These are phyloP conservation scores for Irpex rosettiformis DNA, from an alignment of 1,284 basidiomycete species.

Conservation along the genomic window DNA sequence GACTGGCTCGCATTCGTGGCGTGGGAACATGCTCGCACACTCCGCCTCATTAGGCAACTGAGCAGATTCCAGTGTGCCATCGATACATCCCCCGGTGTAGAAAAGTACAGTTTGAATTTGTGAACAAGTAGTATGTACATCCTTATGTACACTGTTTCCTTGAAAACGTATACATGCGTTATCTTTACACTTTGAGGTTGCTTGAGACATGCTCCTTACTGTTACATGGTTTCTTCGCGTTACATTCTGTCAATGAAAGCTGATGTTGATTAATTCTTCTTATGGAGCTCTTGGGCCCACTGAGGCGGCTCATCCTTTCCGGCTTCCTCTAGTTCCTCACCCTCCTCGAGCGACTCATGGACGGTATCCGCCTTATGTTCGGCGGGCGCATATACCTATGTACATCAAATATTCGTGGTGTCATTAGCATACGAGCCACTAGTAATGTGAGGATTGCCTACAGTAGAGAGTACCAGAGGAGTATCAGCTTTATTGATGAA, in stretches of 20 bases:
- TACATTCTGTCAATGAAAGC: background rate
- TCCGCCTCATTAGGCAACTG: background rate
- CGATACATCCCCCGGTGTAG: background rate
- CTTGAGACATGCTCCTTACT: no score
- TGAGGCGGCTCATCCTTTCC: constrained; percentile 30
- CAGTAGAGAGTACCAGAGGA: constrained; percentile 28
- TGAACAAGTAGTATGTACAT: no score
- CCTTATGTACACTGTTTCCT: no score
- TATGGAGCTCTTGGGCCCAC: constrained; percentile 25
- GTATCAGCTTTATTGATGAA: constrained; percentile 29
- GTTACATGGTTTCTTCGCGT: background rate
- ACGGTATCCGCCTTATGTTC: constrained; percentile 31
- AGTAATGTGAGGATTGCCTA: constrained; percentile 8
- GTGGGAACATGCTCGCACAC: background rate
- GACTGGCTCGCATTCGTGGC: background rate
- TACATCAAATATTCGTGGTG: background rate
- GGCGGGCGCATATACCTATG: constrained; percentile 29
- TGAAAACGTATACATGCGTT: no score
- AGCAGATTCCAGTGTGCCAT: background rate
- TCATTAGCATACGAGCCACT: background rate
- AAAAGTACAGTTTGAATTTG: no score
- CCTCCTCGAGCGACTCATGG: constrained; percentile 25
- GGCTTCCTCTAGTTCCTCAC: constrained; percentile 28
- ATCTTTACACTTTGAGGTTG: no score
- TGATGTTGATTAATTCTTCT: constrained; percentile 4